Conservation (phyloP, 2,329 filamentous ascomycete genomes). For the Pseudogymnoascus sp. region DNA sequence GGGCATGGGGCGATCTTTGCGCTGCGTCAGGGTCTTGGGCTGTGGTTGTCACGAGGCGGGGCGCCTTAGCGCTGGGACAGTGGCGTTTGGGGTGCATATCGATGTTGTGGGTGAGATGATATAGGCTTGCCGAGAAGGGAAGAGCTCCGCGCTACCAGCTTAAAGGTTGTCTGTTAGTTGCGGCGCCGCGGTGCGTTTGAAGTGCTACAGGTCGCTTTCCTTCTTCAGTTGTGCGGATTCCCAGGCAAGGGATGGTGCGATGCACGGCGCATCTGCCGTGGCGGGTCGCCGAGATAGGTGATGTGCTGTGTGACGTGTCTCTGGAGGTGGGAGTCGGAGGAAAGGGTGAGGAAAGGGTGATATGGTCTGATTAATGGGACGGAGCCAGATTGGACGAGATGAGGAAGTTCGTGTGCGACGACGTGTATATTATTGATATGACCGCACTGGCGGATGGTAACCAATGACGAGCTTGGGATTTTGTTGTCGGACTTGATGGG, state of each 20-base stretch:
- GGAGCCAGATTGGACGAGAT: not conserved
- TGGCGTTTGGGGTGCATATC: not conserved
- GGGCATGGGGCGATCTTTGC: not conserved
- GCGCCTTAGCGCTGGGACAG: not conserved
- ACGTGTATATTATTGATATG: not conserved
- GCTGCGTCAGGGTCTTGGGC: not conserved
- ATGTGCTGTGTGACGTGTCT: not conserved
- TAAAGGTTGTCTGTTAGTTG: not conserved
- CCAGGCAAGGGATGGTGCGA: not conserved
- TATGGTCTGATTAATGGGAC: not conserved
- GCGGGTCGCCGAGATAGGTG: not conserved
- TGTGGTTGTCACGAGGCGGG: conserved; percentile 4
- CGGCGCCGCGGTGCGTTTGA: not conserved
- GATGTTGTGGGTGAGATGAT: not conserved
- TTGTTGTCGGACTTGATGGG: not conserved
- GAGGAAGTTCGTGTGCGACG: not conserved
- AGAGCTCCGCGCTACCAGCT: not conserved
- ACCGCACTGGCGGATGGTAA: not conserved
- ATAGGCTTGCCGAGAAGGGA: not conserved
- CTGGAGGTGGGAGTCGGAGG: not conserved
- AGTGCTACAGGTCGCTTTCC: not conserved
- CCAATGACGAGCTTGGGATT: not conserved
- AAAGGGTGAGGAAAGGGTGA: not conserved
- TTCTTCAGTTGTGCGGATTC: not conserved
- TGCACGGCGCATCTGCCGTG: not conserved